These are phyloP conservation scores for Picochlorum sp. DNA, from an alignment of 139 green algal species.

Conservation along the genomic window DNA sequence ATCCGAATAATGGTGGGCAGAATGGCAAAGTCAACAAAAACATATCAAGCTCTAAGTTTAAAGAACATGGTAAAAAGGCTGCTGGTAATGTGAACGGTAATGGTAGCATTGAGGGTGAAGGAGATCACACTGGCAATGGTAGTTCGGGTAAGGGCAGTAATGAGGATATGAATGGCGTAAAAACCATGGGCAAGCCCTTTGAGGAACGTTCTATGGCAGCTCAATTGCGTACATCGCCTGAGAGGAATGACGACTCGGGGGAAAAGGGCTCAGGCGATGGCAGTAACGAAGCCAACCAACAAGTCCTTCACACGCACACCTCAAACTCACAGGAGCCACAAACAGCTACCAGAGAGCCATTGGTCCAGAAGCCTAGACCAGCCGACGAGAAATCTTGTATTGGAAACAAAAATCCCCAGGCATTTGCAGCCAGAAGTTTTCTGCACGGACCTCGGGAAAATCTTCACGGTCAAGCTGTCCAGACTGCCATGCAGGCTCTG, in stretches of 20 bases:
- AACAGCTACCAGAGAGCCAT: too few relatives aligned
- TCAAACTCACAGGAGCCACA: too few relatives aligned
- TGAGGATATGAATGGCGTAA: constrained; percentile 15
- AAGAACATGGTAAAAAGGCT: not conserved
- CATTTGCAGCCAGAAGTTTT: too few relatives aligned
- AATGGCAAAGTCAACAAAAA: constrained; percentile 2
- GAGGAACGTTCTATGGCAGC: too few relatives aligned
- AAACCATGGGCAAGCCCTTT: too few relatives aligned
- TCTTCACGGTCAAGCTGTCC: not conserved
- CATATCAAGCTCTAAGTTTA: constrained; percentile 9
- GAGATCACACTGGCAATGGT: constrained; percentile 8
- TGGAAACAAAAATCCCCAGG: too few relatives aligned
- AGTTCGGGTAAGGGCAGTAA: constrained; percentile 6
- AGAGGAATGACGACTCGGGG: too few relatives aligned
- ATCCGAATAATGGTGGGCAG: constrained; percentile 6
- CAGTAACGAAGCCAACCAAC: not conserved
- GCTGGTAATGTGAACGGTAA: constrained; percentile 7
- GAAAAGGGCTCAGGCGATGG: not conserved
- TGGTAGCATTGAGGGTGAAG: constrained; percentile 7
- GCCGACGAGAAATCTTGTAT: too few relatives aligned
- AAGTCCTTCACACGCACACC: too few relatives aligned
- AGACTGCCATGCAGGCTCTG: constrained; percentile 19
- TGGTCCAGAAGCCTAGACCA: too few relatives aligned
- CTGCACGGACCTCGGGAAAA: too few relatives aligned
- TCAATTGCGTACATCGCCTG: too few relatives aligned